Conservation (phyloP, 148 eudicot genomes). For the Oxyria digyna region DNA sequence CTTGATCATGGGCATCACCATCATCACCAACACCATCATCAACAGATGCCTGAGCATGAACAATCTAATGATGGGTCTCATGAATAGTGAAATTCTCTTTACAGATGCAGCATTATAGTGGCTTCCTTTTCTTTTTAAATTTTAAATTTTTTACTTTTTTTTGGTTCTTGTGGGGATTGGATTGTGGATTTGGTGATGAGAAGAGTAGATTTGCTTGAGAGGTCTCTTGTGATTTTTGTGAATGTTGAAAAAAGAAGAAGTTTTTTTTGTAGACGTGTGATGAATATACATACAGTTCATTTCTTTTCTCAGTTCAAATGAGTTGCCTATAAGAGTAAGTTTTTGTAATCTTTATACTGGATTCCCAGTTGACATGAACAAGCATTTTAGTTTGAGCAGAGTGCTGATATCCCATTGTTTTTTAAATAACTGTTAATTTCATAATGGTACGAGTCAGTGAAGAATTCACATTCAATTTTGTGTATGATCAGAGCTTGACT, state of each 20-base stretch:
- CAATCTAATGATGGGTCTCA: slow-evolving; percentile 45
- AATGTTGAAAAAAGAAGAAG: background rate
- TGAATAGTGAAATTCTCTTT: slow-evolving; percentile 23
- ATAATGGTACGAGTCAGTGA: background rate
- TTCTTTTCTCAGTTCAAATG: background rate
- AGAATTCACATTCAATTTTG: background rate
- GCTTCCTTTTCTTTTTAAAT: background rate
- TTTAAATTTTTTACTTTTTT: background rate
- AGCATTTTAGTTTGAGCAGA: background rate
- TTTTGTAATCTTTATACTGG: background rate
- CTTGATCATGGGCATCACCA: slow-evolving; percentile 19
- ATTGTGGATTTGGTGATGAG: background rate
- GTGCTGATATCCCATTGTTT: background rate
- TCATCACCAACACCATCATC: slow-evolving; percentile 24
- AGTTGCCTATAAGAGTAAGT: background rate
- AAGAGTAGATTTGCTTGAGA: background rate
- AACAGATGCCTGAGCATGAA: slow-evolving; percentile 38
- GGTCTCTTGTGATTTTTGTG: background rate
- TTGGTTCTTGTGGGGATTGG: background rate
- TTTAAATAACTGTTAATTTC: background rate
- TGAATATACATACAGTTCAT: background rate
- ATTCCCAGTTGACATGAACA: background rate
- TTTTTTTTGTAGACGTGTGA: background rate
- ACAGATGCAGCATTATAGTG: background rate
- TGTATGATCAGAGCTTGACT: background rate